Base-by-base conservation (phyloP, 768 basidiomycete species). In the Boletus vinaceobasis region DNA sequence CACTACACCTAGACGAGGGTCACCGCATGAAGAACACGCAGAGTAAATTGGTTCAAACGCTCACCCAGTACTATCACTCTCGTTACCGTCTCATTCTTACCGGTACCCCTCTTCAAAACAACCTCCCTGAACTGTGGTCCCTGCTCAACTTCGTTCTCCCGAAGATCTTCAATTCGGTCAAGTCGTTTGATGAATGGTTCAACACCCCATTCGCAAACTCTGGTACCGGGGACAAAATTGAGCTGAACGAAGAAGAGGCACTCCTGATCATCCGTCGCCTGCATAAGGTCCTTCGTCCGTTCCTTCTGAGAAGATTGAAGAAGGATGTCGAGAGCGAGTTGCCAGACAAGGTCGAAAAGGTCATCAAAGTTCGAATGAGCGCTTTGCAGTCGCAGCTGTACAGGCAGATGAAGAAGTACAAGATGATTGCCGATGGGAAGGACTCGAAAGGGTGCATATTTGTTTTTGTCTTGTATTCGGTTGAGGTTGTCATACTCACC, bases 181-280 rank as follows among this genome's bases (percentile, higher is more conserved):
- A 98, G 71, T 96, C 94, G 21, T 98, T 99, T 70, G 97, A 98
- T 65, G 97, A 98, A 67, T 99, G 97, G 97, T 99, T 98, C 81
- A 98, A 98, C 75, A 97, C 96, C 2, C 97, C 97, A 0, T 99
- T 99, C 61, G 96, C 97, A 56, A 98, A 93, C 72, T 93, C 94
- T n/a, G 96, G 96, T 31, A 90, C 91, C 0, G 88, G 90, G 9
- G 97, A 99, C 75, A 97, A 96, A 82, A 96, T 98, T 68, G 94
- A 97, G 77, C 72, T 98, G 76, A 97, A 96, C 74, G 97, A 99
- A 88, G 97, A 98, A 89, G 97, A 99, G 77, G 90, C 93, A 4
- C 79, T 98, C 36, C 87, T 98, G 53, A 93, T 99, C 66, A 97
- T 99, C 68, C 87, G 95, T 52, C 95, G 97, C 66, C 72, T 93